A percentile compares a stretch with the other conserved stretches of the same genome.
Conservation (phyloP, 1,284 basidiomycete species). For the Ganoderma lingzhi region DNA sequence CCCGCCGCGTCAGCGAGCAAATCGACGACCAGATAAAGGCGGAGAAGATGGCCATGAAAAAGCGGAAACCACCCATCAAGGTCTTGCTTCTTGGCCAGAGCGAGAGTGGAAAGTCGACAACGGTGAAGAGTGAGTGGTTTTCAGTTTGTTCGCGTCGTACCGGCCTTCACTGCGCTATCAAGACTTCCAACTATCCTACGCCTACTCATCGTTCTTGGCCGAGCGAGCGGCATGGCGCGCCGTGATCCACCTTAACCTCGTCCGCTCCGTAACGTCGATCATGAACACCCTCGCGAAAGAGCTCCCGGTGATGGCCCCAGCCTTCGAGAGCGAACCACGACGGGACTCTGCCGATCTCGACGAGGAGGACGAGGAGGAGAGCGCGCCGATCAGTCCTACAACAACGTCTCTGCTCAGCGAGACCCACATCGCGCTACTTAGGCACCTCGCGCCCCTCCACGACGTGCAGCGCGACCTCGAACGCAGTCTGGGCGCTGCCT, state of each 20-base stretch:
- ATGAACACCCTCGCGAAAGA: constrained; percentile 56
- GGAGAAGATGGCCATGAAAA: constrained; percentile 61
- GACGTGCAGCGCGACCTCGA: constrained; percentile 60
- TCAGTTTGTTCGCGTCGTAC: background rate
- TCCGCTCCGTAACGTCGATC: constrained; percentile 64
- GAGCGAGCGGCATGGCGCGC: constrained; percentile 68
- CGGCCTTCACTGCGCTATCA: background rate
- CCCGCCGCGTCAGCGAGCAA: constrained; percentile 63
- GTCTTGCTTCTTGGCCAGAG: constrained; percentile 62
- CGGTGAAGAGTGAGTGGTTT: constrained; percentile 64
- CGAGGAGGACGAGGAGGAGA: constrained; percentile 28
- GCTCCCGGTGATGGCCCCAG: constrained; percentile 36
- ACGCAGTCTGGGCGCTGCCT: constrained; percentile 51
- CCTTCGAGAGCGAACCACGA: constrained; percentile 4
- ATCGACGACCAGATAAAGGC: constrained; percentile 73
- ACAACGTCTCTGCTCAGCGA: constrained; percentile 43
- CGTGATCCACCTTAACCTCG: constrained; percentile 70
- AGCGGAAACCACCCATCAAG: constrained; percentile 62
- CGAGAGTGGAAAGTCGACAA: constrained; percentile 61
- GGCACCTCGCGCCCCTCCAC: constrained; percentile 57
- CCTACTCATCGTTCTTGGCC: constrained; percentile 56
- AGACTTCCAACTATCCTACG: constrained; percentile 52
- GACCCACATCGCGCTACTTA: constrained; percentile 52
- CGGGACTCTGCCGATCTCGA: constrained; percentile 11
- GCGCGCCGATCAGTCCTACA: constrained; percentile 11